Percentiles rank a stretch among this genome's conserved stretches.
phyloP scores from a whole-genome alignment of 1,139 yeast genomes.

The Scheffersomyces parashehatae region DNA sequence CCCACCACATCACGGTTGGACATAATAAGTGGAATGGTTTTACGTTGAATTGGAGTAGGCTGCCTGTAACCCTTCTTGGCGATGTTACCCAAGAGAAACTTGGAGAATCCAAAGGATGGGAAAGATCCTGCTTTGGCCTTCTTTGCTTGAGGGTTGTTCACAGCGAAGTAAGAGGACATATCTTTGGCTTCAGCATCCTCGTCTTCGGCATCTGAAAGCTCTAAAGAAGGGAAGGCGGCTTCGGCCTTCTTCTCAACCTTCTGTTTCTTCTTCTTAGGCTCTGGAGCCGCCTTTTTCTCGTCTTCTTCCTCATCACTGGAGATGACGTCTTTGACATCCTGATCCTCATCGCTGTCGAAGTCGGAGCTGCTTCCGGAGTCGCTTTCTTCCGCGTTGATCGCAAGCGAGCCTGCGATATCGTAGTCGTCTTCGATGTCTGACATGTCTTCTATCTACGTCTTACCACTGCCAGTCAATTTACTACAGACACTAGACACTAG shows the following conservation, averaged over 20 bases:
- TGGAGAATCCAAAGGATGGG: constrained; percentile 87
- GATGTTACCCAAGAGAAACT: constrained; percentile 67
- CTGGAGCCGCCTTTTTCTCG: constrained; percentile 16
- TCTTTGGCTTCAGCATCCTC: constrained; percentile 40
- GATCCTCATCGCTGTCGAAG: constrained; percentile 29
- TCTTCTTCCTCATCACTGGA: constrained; percentile 50
- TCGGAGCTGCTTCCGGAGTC: constrained; percentile 42
- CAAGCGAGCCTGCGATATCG: constrained; percentile 70
- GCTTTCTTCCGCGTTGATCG: constrained; percentile 40
- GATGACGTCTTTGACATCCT: constrained; percentile 61
- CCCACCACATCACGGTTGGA: constrained; percentile 95
- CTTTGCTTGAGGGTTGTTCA: constrained; percentile 48
- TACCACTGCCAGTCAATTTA: too few relatives aligned
- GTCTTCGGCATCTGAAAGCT: constrained; percentile 64
- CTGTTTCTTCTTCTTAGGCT: constrained; percentile 17
- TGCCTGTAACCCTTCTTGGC: constrained; percentile 85
- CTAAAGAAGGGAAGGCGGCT: constrained; percentile 60
- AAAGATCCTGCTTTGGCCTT: constrained; percentile 82
- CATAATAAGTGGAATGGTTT: constrained; percentile 86
- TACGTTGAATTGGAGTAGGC: constrained; percentile 97
- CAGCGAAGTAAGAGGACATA: constrained; percentile 37
- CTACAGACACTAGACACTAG: too few relatives aligned
- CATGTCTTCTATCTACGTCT: constrained; percentile 18
- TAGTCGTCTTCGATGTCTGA: constrained; percentile 59
- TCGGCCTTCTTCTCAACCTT: constrained; percentile 16